These are phyloP conservation scores for Ganoderma boninense DNA, from an alignment of 1,284 basidiomycete genomes.

Conservation along the genomic window DNA sequence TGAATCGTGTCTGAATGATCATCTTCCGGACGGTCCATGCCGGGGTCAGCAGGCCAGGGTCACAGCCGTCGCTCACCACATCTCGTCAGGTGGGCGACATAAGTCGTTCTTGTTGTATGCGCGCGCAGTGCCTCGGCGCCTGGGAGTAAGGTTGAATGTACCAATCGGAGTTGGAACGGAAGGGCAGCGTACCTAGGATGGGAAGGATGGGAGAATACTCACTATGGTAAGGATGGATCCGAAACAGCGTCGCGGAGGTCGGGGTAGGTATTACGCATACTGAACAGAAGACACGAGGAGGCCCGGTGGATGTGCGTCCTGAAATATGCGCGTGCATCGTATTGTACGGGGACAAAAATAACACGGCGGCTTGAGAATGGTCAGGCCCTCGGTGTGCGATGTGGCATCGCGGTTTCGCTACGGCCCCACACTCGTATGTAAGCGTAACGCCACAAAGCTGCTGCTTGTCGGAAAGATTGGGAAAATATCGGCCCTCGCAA, in stretches of 20 bases:
- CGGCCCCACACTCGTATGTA: not conserved
- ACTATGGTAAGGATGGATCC: not conserved
- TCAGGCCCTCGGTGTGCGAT: not conserved
- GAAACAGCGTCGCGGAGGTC: not conserved
- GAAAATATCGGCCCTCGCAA: not conserved
- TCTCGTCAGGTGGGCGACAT: constrained; percentile 27
- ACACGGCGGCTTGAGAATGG: not conserved
- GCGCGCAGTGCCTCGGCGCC: constrained; percentile 10
- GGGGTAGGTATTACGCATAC: not conserved
- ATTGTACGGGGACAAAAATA: not conserved
- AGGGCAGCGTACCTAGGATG: not conserved
- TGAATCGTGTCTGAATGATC: not conserved
- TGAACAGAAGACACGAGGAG: not conserved
- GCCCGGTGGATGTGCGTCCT: not conserved
- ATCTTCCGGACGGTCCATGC: constrained; percentile 15
- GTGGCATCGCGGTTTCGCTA: not conserved
- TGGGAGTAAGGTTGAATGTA: constrained; percentile 4
- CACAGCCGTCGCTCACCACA: not conserved
- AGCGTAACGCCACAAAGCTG: constrained; percentile 1
- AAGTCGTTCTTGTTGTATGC: constrained; percentile 14
- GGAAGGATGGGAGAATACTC: not conserved
- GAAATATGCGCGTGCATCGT: not conserved
- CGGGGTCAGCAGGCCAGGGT: constrained; percentile 24
- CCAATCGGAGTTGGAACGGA: constrained; percentile 14
- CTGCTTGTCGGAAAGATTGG: not conserved